Evolutionary conservation across 2,329 filamentous ascomycete genomes (phyloP).

Genomic region (Trichoderma sp.): DNA sequence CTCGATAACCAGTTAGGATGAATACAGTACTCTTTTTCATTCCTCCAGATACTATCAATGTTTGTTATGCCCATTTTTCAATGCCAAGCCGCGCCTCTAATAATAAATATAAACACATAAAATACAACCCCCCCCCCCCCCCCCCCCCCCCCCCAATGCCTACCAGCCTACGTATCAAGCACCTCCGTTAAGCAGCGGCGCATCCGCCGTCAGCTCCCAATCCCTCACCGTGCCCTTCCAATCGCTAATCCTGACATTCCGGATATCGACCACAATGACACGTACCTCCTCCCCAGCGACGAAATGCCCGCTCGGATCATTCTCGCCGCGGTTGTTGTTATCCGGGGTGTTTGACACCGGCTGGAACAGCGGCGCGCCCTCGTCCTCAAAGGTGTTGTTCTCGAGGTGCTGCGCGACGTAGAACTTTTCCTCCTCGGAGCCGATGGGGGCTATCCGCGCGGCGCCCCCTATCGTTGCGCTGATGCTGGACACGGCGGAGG

Average conservation of each 20-base stretch:
- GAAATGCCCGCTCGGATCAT: slow-evolving; percentile 62
- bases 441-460: slow-evolving; percentile 70
- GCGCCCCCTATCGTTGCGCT: slow-evolving; percentile 91
- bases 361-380: slow-evolving; percentile 42
- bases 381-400: slow-evolving; percentile 83
- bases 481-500: slow-evolving; percentile 82
- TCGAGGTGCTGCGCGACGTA: slow-evolving; percentile 82
- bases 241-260: slow-evolving; percentile 84
- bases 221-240: slow-evolving; percentile 94
- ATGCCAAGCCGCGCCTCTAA: background rate
- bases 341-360: slow-evolving; percentile 38
- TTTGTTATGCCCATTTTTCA: background rate
- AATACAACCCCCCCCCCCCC: no score
- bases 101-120: background rate
- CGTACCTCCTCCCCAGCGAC: slow-evolving; percentile 80
- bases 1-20: background rate
- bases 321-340: slow-evolving; percentile 38
- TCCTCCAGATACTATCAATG: background rate
- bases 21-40: background rate
- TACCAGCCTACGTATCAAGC: slow-evolving; percentile 27
- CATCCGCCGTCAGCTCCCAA: slow-evolving; percentile 56
- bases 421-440: slow-evolving; percentile 80
- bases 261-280: slow-evolving; percentile 83
- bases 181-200: slow-evolving; percentile 45
- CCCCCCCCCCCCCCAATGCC: no score